Evolutionary conservation across 179 eudicot species (phyloP).

Genomic region (Carnegiea gigantea): DNA sequence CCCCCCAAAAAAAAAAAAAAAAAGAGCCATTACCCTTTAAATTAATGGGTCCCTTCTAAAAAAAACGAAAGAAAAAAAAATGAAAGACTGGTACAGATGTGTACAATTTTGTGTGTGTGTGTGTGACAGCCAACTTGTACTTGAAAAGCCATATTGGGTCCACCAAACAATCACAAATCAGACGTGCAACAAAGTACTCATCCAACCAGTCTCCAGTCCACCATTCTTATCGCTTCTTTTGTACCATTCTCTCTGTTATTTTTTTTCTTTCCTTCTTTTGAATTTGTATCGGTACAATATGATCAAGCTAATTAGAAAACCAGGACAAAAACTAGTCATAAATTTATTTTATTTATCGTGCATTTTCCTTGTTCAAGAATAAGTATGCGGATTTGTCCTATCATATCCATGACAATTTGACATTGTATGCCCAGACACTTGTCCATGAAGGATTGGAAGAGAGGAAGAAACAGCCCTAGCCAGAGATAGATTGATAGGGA

Average conservation of each 20-base stretch:
- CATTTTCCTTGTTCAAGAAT: not conserved
- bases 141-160: constrained; percentile 1
- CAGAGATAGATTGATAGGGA: not conserved
- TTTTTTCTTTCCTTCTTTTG: not conserved
- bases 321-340: not conserved
- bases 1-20: too few species aligned
- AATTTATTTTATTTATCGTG: not conserved
- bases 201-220: too few species aligned
- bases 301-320: not conserved
- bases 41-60: not conserved
- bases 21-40: not conserved
- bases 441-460: not conserved
- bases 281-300: not conserved
- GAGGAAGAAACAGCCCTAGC: not conserved
- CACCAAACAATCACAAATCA: not conserved
- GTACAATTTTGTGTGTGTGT: not conserved
- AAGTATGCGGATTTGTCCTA: constrained; percentile 12
- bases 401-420: constrained; percentile 5
- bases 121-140: constrained; percentile 7
- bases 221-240: too few species aligned
- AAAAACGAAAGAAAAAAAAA: not conserved
- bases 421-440: constrained; percentile 9
- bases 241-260: too few species aligned
- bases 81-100: too few species aligned
- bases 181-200: too few species aligned